Conservation (phyloP, 2,329 filamentous ascomycete species). For the Colletotrichum liaoningense region DNA sequence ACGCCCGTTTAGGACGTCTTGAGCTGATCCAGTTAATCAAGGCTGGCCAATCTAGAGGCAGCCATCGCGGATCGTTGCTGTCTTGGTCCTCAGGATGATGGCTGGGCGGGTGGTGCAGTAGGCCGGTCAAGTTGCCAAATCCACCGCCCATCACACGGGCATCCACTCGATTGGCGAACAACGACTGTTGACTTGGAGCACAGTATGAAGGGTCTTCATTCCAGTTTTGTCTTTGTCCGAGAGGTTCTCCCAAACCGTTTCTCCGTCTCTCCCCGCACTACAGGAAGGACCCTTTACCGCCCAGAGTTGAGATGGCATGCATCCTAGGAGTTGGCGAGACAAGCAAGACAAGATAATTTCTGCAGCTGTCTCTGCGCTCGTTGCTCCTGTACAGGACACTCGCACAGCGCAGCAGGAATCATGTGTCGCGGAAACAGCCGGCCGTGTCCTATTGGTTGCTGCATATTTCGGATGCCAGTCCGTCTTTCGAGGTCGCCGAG, state of each 20-base stretch:
- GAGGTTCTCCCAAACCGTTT: neutral
- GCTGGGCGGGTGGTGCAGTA: neutral
- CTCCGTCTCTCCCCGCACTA: neutral
- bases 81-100: neutral
- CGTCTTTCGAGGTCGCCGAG: neutral
- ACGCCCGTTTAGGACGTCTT: slow-evolving; percentile 7
- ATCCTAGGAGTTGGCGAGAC: neutral
- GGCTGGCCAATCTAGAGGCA: slow-evolving; percentile 32
- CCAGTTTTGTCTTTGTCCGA: slow-evolving; percentile 1
- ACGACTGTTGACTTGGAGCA: neutral
- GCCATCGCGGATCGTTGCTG: slow-evolving; percentile 26
- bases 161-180: neutral
- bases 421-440: neutral
- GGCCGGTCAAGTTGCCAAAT: slow-evolving; percentile 7
- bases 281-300: slow-evolving; percentile 17
- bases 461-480: neutral
- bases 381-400: neutral
- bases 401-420: neutral
- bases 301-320: neutral
- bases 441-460: neutral
- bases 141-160: neutral
- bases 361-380: neutral
- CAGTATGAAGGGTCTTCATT: slow-evolving; percentile 15
- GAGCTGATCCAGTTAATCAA: slow-evolving; percentile 33
- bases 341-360: neutral